Evolutionary conservation across 1,139 yeast genomes (phyloP), one percentile per base, ranked within the genome.

Genomic region (Scheffersomyces quercinus): DNA sequence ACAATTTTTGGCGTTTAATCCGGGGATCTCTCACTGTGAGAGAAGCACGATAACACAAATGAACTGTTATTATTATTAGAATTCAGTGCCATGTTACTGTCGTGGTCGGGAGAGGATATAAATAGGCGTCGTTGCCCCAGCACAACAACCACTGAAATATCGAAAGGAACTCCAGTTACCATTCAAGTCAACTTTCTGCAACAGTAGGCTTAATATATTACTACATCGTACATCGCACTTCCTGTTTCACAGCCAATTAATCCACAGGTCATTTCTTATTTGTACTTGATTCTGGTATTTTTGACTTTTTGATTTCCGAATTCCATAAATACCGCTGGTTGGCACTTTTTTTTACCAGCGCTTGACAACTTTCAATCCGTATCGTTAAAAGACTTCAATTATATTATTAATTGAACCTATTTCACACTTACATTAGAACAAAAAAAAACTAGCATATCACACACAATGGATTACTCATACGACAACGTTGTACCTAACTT

Each of bases 401-500:
- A n/a, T 31, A 13, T 30, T 31, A 11, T 4, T 31, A 30, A 20
- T 20, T 20, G 26, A 20, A 20, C 33, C 11, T 4, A 30, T 30
- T 16, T 7, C 10, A 30, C 12, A 30, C 14, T 8, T 13, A 30
- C 12, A 31, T 4, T 31, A 3, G 24, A 31, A 13, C 10, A 14
- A 15, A 10, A 16, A 16, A 15, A 20, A n/a, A 15, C 20, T 12
- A 35, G 37, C 12, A 10, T 16, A 26, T 14, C 36, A 5, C 26
- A 20, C 14, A 20, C 28, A n/a, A 55, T 55, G 59, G 52, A 55
- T 39, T 60, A 45, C 51, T 64, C 76, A 28, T 70, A 64, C 64
- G 68, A 70, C 42, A 71, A 73, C 69, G 69, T 75, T 43, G 77
- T 75, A 15, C 81, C 80, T 40, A 71, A 64, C 63, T 83, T 82